Evolutionary conservation across 768 basidiomycete genomes (phyloP), one percentile per base, ranked within the genome.

Genomic region (Neoboletus subvelutipes): DNA sequence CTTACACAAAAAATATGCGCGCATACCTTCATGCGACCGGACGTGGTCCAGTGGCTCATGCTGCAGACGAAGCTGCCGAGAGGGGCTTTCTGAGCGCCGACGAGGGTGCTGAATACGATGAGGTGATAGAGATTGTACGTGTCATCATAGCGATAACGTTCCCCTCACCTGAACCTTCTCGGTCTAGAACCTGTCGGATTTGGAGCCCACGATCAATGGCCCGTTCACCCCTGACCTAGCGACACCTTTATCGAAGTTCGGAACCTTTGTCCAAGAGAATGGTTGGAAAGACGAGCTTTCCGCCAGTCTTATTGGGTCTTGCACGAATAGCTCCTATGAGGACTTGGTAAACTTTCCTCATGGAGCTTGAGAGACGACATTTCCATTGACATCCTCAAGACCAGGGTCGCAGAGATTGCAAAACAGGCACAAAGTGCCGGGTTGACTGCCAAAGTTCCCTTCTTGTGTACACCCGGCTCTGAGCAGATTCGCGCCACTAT

Each of bases 401-500:
- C 94, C 9, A 85, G 91, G 58, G 95, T 96, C 39, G 93, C 94
- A 9, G 88, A 93, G 62, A 81, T 98, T 55, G 95, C 95, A 7
- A 76, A 82, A 65, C 96, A 99, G 74, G 97, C 96, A 1, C 88
- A 87, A 68, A 78, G 78, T 50, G 92, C 83, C 42, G 95, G 95
- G 29, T 75, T 99, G 33, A 86, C 80, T 58, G 79, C 89, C 55
- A 87, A 91, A 78, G 86, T 92, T 47, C 92, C 92, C 20, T 94
- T 94, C 75, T 76, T 93, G 18, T 91, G 90, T 60, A 94, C 92
- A 11, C 92, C 92, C 1, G 92, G 94, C 13, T 94, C 93, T 36
- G 97, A 99, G 68, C 90, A 97, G 67, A 98, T 99, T 63, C 84
- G 96, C 47, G 97, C 97, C 1, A 99, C 97, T 0, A 94, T 98